Base-by-base conservation (phyloP, 2,329 filamentous ascomycete species). In the Fusarium armeniacum region DNA sequence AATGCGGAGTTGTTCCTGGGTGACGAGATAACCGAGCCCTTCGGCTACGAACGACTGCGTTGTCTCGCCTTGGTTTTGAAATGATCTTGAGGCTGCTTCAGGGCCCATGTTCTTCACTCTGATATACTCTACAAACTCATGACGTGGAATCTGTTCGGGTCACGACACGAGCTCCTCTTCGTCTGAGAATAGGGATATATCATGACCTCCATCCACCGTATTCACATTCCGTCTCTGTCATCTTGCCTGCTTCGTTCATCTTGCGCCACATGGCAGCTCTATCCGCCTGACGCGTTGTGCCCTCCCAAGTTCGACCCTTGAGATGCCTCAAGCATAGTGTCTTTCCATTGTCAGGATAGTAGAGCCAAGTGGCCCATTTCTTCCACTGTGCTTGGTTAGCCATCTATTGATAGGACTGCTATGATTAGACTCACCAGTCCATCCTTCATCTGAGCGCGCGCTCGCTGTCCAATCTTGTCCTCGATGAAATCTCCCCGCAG, bases 311-410 rank as follows among this genome's bases (percentile, higher is more conserved):
- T 18, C 86, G 78, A 0, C 86, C 86, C 41, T 86, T 80, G 0
- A 87, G 77, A 63, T 88, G 86, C 45, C 81, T 77, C 46, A 88
- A 62, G 50, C 85, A 87, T 7, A 84, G 66, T 46, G 73, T 68
- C 54, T 74, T 80, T 2, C 84, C 86, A 4, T 83, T 76, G 2
- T 81, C 80, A 0, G 86, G 85, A 36, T 85, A 86, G 66, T 85
- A 87, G 20, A 87, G 76, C 86, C 86, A 88, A 35, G 81, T 85
- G 0, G 84, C 86, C 85, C 85, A 88, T 63, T 83, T 83, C 3
- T 65, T 67, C 83, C 84, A 88, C 73, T 75, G 8, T 2, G 30
- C 6, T 6, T 6, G 2, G 12, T 72, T 20, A 71, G 67, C 35
- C 5, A 2, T 13, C 5, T 1, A 2, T 18, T 2, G 2, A 9